Evolutionary conservation across 1,284 basidiomycete genomes (phyloP).

Genomic region (Cutaneotrichosporon cavernicola): DNA sequence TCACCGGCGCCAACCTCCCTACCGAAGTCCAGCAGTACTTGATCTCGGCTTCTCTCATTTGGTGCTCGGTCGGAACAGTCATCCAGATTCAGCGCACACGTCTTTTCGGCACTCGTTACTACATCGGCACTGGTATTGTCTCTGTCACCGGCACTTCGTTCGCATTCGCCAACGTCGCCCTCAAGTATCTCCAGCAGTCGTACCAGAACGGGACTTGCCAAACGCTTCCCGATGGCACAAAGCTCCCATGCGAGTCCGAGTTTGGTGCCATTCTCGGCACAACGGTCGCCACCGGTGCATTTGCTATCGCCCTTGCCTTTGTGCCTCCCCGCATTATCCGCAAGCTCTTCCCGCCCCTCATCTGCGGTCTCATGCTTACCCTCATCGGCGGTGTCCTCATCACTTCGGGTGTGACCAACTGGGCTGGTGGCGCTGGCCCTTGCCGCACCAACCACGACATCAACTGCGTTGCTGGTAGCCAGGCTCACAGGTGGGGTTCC

Average conservation of each 20-base stretch:
- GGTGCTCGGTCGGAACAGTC: constrained; percentile 34
- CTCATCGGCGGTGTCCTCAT: constrained; percentile 39
- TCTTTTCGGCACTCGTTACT: constrained; percentile 32
- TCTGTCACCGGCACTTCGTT: constrained; percentile 37
- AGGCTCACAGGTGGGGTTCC: constrained; percentile 31
- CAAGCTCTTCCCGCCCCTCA: constrained; percentile 38
- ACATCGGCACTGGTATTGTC: constrained; percentile 38
- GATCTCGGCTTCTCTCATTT: constrained; percentile 37
- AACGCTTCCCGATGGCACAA: constrained; percentile 29
- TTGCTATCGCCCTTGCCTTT: constrained; percentile 35
- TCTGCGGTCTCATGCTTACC: constrained; percentile 37
- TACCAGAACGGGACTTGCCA: constrained; percentile 37
- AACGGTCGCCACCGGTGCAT: constrained; percentile 30
- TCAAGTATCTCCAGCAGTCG: constrained; percentile 29
- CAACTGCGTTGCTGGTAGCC: constrained; percentile 26
- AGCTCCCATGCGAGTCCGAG: constrained; percentile 35
- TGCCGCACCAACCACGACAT: constrained; percentile 34
- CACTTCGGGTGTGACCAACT: constrained; percentile 35
- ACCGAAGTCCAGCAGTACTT: constrained; percentile 32
- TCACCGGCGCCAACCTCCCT: constrained; percentile 34
- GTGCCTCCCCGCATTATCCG: constrained; percentile 33
- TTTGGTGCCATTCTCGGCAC: constrained; percentile 39
- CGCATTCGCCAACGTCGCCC: constrained; percentile 36
- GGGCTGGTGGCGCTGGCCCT: constrained; percentile 35
- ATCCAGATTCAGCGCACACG: constrained; percentile 34